phyloP scores from a whole-genome alignment of 2,329 filamentous ascomycete genomes.

The Clathrospora elynae region DNA sequence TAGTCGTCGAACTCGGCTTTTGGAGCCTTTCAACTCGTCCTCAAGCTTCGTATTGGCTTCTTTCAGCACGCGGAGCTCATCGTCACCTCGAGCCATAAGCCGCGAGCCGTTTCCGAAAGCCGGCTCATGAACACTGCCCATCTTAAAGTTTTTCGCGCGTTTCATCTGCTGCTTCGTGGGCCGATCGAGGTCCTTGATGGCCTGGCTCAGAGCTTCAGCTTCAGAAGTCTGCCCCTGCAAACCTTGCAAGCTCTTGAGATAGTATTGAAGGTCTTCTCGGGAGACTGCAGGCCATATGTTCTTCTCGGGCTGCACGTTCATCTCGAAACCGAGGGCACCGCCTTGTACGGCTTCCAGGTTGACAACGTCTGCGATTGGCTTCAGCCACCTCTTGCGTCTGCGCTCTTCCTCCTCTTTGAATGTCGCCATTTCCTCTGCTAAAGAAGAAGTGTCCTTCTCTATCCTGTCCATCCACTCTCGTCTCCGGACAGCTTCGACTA shows the following conservation, averaged over 20 bases:
- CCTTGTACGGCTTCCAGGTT: conserved; percentile 69
- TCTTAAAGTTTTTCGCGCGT: conserved; percentile 91
- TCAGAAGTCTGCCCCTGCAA: conserved; percentile 69
- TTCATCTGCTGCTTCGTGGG: conserved; percentile 87
- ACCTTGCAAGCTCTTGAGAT: conserved; percentile 68
- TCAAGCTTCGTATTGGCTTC: conserved; percentile 63
- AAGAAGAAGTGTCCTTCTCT: conserved; percentile 79
- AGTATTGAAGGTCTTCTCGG: conserved; percentile 76
- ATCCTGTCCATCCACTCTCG: conserved; percentile 92
- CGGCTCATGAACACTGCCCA: conserved; percentile 92
- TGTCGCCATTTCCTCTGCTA: conserved; percentile 90
- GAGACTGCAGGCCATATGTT: conserved; percentile 78
- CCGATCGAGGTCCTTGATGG: conserved; percentile 77
- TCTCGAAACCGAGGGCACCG: conserved; percentile 76
- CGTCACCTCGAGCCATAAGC: conserved; percentile 82
- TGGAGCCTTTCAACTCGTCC: conserved; percentile 77
- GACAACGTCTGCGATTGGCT: conserved; percentile 77
- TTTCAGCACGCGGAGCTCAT: conserved; percentile 67
- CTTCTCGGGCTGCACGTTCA: conserved; percentile 81
- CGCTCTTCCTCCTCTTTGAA: conserved; percentile 94
- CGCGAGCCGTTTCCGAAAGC: conserved; percentile 79
- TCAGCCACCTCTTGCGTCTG: conserved; percentile 87
- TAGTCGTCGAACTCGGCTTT: conserved; percentile 86
- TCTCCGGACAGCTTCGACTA: conserved; percentile 82
- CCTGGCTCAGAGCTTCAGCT: conserved; percentile 73